Evolutionary conservation across 306 rosid species (phyloP), one percentile per base, ranked within the genome.

Genomic region (Casuarina equisetifolia): DNA sequence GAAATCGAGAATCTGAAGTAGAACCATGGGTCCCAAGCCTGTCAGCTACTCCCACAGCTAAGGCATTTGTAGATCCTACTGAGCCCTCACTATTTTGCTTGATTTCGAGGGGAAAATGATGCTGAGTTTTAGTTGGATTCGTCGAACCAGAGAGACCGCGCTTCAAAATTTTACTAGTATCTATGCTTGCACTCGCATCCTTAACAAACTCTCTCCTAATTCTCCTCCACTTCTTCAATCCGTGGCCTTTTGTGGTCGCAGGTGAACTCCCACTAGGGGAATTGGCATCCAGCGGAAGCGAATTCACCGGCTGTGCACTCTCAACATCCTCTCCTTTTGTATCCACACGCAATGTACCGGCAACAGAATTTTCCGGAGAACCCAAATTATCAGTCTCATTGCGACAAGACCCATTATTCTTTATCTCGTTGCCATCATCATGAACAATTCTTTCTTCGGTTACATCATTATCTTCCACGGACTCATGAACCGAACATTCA

Each of bases 181-280:
- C 93, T 25, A 79, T 78, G 45, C 75, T 66, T 9, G 86, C 77
- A 78, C 74, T 81, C 8, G 55, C 82, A 72, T 86, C 96, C 87
- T 81, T 87, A 25, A 76, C 54, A 67, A 69, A 25, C 39, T 78
- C 83, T 44, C 96, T 85, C 84, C 44, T 86, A 52, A 86, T 78
- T 39, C 96, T 76, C 85, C 36, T 85, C 96, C 92, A 88, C 79
- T 76, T 86, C 87, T 74, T 90, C 87, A 90, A 85, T 5, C 92
- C 89, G 7, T 9, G 68, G 1, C 91, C 92, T 80, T 80, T 85
- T 1, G 40, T 10, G 1, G 58, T 38, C 1, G 79, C 64, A 49
- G 81, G 55, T 12, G 85, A 76, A 42, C 72, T 83, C 80, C 77
- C 79, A 78, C 70, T 51, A 17, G 72, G 74, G 15, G 88, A 69